These are phyloP conservation scores for Lodderomyces orthopsilosis DNA, from an alignment of 1,139 yeast species.

Conservation along the genomic window DNA sequence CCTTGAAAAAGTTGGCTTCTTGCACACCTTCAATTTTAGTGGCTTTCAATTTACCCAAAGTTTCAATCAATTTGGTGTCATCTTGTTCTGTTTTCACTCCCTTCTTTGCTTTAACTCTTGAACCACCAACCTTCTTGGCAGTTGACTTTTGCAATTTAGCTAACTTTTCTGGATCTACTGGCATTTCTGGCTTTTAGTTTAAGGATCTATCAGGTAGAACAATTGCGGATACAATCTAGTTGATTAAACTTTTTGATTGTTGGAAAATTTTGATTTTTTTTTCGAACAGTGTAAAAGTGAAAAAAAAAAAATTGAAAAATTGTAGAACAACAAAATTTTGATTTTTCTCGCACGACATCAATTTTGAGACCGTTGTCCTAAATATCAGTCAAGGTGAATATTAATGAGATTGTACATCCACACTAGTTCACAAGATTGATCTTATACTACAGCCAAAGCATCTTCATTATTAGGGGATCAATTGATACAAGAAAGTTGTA, in stretches of 20 bases:
- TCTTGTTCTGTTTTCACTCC: constrained; percentile 66
- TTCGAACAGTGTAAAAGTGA: background rate
- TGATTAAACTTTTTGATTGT: background rate
- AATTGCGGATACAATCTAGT: background rate
- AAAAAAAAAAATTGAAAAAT: constrained; percentile 1
- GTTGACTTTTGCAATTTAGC: constrained; percentile 77
- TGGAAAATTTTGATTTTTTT: background rate
- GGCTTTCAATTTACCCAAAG: constrained; percentile 86
- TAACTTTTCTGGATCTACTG: constrained; percentile 84
- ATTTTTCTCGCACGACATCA: constrained; percentile 1
- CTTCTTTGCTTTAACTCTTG: constrained; percentile 82
- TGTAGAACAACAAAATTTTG: background rate
- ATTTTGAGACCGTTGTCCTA: no score
- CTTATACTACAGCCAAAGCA: no score
- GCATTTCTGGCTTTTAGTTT: constrained; percentile 41
- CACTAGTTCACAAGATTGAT: no score
- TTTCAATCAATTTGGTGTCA: constrained; percentile 86
- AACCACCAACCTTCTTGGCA: constrained; percentile 81
- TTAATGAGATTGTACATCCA: no score
- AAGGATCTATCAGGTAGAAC: background rate
- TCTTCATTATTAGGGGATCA: no score
- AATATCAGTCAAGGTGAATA: no score
- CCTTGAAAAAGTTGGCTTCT: constrained; percentile 97
- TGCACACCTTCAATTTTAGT: constrained; percentile 86
- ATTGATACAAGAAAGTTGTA: no score